phyloP scores from a whole-genome alignment of 371 early-diverging fungal species.

The Apophysomyces elegans region DNA sequence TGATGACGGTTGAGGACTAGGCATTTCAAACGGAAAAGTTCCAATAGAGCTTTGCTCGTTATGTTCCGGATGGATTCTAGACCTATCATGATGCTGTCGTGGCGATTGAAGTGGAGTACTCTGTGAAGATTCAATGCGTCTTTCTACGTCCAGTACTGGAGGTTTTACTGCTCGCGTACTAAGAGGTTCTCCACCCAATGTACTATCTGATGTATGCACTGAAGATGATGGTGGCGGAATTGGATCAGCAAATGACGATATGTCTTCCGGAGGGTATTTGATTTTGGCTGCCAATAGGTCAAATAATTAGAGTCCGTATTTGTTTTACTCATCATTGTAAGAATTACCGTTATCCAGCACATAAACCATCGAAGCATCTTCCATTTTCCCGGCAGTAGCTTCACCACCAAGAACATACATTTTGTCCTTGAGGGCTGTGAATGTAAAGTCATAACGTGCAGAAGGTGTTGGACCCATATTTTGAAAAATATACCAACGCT shows the following conservation, averaged over 20 bases:
- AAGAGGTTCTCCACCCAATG: no score
- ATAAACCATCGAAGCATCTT: conserved; percentile 57
- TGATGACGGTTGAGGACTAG: conserved; percentile 6
- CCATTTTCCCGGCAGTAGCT: conserved; percentile 41
- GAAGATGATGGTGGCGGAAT: background rate
- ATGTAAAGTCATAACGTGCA: conserved; percentile 65
- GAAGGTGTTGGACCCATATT: conserved; percentile 73
- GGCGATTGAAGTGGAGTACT: background rate
- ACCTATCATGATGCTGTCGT: background rate
- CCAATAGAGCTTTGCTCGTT: no score
- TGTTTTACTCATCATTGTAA: background rate
- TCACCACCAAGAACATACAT: conserved; percentile 74
- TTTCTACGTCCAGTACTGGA: background rate
- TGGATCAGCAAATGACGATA: conserved; percentile 10
- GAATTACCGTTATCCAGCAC: conserved; percentile 66
- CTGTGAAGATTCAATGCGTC: background rate
- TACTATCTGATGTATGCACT: no score
- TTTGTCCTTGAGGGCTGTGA: conserved; percentile 67
- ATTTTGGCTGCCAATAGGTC: conserved; percentile 55
- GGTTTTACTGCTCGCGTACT: background rate
- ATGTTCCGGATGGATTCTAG: no score
- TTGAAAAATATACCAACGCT: conserved; percentile 79
- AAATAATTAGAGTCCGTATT: background rate
- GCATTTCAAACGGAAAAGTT: no score
- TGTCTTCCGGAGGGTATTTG: conserved; percentile 64